A percentile compares a stretch with the other conserved stretches of the same genome.
Evolutionary conservation across 257 asterid genomes (phyloP).

Genomic region (Misopates orontium): DNA sequence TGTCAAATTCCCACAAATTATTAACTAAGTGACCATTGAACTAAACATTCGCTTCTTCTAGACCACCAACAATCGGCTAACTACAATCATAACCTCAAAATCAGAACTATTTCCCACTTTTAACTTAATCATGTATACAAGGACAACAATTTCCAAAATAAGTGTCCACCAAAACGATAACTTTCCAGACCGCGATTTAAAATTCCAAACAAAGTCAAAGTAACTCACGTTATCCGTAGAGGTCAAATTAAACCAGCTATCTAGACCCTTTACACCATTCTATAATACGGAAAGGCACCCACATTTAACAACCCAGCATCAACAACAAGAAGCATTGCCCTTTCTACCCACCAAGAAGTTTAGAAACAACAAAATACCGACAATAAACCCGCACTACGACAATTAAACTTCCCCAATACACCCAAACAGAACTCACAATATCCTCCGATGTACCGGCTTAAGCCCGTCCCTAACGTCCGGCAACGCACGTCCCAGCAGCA

Average conservation of each 20-base stretch:
- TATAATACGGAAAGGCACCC: neutral
- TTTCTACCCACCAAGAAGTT: neutral
- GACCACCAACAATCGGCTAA: too few species aligned
- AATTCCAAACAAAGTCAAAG: neutral
- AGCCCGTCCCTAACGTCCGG: constrained; percentile 96
- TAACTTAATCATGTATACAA: too few species aligned
- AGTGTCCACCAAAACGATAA: too few species aligned
- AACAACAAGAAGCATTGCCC: neutral
- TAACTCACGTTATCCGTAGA: neutral
- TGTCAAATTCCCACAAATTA: too few species aligned
- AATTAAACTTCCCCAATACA: neutral
- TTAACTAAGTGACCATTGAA: too few species aligned
- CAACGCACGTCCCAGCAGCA: constrained; percentile 85
- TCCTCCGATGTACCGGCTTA: constrained; percentile 94
- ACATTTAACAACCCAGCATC: neutral
- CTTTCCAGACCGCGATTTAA: too few species aligned
- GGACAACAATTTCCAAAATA: too few species aligned
- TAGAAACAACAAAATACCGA: too few species aligned
- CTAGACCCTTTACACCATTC: neutral
- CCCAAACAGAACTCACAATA: constrained; percentile 52
- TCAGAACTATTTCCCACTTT: too few species aligned
- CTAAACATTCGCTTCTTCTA: too few species aligned
- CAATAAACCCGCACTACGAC: neutral
- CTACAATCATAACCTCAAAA: too few species aligned
- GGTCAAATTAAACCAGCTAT: neutral